A percentile compares a stretch with the other conserved stretches of the same genome.
These are phyloP conservation scores for Globisporangium cylindrosporum DNA, from an alignment of 352 stramenopile genomes.

Conservation along the genomic window DNA sequence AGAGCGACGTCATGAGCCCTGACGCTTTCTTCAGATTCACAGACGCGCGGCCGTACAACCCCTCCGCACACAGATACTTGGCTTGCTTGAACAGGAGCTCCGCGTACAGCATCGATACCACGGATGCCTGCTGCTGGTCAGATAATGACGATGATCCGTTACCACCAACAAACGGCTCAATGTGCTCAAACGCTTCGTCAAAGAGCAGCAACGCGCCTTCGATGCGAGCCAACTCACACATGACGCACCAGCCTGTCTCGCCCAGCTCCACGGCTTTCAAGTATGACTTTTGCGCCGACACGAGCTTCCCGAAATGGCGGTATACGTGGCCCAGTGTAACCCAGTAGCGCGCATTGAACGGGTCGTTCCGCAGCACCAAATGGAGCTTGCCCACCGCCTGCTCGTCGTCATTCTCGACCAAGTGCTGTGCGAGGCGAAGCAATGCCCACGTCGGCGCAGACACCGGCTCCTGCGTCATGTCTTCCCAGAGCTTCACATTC, in stretches of 20 bases:
- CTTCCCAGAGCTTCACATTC: conserved; percentile 71
- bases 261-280: conserved; percentile 71
- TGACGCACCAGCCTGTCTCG: conserved; percentile 60
- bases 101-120: conserved; percentile 57
- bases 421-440: conserved; percentile 63
- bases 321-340: conserved; percentile 79
- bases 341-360: conserved; percentile 62
- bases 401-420: conserved; percentile 69
- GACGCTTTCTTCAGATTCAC: conserved; percentile 64
- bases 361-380: conserved; percentile 69
- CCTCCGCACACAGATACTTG: conserved; percentile 70
- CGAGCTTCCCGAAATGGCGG: conserved; percentile 71
- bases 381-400: conserved; percentile 66
- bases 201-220: conserved; percentile 69
- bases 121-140: conserved; percentile 21
- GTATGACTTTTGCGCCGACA: conserved; percentile 81
- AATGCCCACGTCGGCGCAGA: conserved; percentile 72
- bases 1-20: conserved; percentile 36
- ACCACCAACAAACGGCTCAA: conserved; percentile 38
- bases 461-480: conserved; percentile 53
- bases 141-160: neutral
- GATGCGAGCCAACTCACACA: conserved; percentile 77
- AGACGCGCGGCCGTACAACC: conserved; percentile 66
- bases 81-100: conserved; percentile 77
- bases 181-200: conserved; percentile 64